A percentile compares a stretch with the other conserved stretches of the same genome.
Evolutionary conservation across 192 early-diverging fungal genomes (phyloP).

Genomic region (Coemansia sp.): DNA sequence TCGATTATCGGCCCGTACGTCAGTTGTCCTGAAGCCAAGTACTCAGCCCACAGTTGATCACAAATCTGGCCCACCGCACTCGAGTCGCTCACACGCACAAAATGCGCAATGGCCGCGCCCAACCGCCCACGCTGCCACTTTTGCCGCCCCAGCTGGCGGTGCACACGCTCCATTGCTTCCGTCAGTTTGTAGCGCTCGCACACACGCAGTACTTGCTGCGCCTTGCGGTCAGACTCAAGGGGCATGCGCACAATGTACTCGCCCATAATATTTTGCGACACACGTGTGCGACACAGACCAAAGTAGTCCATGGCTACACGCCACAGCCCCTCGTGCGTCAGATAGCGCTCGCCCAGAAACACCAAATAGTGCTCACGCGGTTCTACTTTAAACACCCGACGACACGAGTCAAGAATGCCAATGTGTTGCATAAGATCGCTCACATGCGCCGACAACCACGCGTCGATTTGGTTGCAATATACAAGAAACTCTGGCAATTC

Average conservation of each 20-base stretch:
- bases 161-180: conserved; percentile 33
- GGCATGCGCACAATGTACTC: conserved; percentile 52
- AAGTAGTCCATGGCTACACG: conserved; percentile 56
- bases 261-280: conserved; percentile 18
- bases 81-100: conserved; percentile 53
- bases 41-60: conserved; percentile 57
- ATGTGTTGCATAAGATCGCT: conserved; percentile 59
- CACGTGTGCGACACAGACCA: conserved; percentile 11
- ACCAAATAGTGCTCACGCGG: conserved; percentile 44
- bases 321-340: conserved; percentile 52
- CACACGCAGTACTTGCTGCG: conserved; percentile 55
- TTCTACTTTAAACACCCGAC: conserved; percentile 21
- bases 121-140: conserved; percentile 56
- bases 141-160: conserved; percentile 50
- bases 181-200: conserved; percentile 47
- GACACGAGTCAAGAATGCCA: conserved; percentile 52
- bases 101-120: conserved; percentile 63
- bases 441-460: conserved; percentile 63
- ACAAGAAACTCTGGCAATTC: conserved; percentile 52
- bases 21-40: conserved; percentile 47
- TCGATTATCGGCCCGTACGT: conserved; percentile 48
- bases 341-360: conserved; percentile 28
- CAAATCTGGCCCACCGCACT: conserved; percentile 53
- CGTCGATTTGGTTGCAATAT: conserved; percentile 43
- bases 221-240: conserved; percentile 51